Evolutionary conservation across 805 yeast genomes (phyloP).

Genomic region (Clavispora fructus): DNA sequence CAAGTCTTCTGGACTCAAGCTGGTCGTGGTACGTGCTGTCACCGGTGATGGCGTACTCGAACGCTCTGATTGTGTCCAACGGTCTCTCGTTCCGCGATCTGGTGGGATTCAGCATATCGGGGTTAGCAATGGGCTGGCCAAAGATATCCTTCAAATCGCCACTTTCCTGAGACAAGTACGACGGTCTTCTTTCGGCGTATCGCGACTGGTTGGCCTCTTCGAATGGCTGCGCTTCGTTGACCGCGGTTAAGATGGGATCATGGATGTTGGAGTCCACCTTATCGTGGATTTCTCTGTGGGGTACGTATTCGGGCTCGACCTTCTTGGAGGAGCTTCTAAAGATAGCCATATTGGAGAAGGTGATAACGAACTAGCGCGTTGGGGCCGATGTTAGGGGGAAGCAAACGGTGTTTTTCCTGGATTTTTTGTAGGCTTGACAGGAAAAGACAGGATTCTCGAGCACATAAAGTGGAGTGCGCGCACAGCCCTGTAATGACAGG

Average conservation of each 20-base stretch:
- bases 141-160: conserved; percentile 71
- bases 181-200: conserved; percentile 39
- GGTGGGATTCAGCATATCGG: conserved; percentile 91
- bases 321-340: conserved; percentile 19
- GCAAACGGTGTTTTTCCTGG: background rate
- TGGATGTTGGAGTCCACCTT: conserved; percentile 28
- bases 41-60: conserved; percentile 92
- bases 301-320: conserved; percentile 41
- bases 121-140: conserved; percentile 71
- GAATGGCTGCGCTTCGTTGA: conserved; percentile 93
- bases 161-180: conserved; percentile 43
- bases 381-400: too few species aligned
- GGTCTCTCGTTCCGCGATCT: conserved; percentile 95
- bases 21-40: conserved; percentile 76
- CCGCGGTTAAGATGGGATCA: conserved; percentile 91
- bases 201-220: conserved; percentile 46
- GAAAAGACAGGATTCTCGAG: background rate
- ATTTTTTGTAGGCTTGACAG: background rate
- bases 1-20: conserved; percentile 70
- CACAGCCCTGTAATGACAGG: background rate
- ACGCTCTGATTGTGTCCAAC: conserved; percentile 87
- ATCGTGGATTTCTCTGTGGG: conserved; percentile 50
- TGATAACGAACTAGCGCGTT: background rate
- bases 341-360: conserved; percentile 8
- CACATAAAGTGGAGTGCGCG: background rate